A percentile compares a stretch with the other conserved stretches of the same genome.
Evolutionary conservation across 495 filamentous ascomycete genomes (phyloP).

Genomic region (Aspergillus leporis): DNA sequence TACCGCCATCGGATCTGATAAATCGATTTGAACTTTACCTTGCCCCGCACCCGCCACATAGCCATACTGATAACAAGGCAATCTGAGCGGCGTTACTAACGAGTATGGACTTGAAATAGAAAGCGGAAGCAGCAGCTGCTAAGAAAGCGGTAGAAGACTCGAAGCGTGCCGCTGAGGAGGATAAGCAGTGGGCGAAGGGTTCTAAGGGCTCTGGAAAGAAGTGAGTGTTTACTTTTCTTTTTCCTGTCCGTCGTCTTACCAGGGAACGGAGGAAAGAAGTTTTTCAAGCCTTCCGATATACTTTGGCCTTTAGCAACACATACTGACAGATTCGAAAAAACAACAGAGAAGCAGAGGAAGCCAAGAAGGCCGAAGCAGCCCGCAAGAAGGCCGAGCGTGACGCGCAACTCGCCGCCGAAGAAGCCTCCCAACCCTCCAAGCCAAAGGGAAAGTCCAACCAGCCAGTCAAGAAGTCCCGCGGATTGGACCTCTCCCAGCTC

Average conservation of each 20-base stretch:
- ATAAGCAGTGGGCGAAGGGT: conserved; percentile 80
- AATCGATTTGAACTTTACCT: conserved; percentile 19
- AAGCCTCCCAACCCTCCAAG: conserved; percentile 60
- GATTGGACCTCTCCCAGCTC: conserved; percentile 70
- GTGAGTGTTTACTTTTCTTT: conserved; percentile 47
- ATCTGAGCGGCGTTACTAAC: neutral
- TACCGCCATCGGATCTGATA: conserved; percentile 5
- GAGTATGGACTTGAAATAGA: conserved; percentile 46
- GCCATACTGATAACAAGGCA: neutral
- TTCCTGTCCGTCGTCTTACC: neutral
- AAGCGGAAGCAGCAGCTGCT: conserved; percentile 79
- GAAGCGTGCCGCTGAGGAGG: conserved; percentile 69
- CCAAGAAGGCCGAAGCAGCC: conserved; percentile 82
- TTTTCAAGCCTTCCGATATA: neutral
- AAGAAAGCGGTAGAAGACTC: conserved; percentile 72
- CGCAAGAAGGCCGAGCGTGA: conserved; percentile 88
- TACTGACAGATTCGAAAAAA: neutral
- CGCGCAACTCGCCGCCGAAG: conserved; percentile 80
- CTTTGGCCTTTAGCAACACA: neutral
- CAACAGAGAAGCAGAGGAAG: conserved; percentile 74
- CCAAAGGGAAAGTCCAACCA: conserved; percentile 61
- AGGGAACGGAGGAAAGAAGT: neutral
- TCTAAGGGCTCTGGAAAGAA: conserved; percentile 82
- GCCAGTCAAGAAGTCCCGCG: conserved; percentile 64
- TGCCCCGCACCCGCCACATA: conserved; percentile 29